A percentile compares a stretch with the other conserved stretches of the same genome.
These are phyloP conservation scores for Xylariaceae sp. DNA, from an alignment of 2,329 filamentous ascomycete genomes.

Conservation along the genomic window DNA sequence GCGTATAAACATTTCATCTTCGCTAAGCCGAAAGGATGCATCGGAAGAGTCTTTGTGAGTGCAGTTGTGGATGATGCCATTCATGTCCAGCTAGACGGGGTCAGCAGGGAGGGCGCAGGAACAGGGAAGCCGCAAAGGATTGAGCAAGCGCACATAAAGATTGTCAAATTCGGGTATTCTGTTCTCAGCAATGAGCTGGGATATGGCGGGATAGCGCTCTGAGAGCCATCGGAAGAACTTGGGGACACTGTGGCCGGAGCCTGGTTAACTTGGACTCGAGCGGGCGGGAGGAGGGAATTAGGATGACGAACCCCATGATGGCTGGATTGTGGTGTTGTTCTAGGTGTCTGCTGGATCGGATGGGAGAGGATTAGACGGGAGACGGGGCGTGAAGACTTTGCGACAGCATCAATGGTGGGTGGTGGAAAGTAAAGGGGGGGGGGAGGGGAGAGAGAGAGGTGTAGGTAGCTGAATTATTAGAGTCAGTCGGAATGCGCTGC, in stretches of 20 bases:
- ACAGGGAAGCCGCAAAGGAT: constrained; percentile 11
- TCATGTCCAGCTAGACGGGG: constrained; percentile 74
- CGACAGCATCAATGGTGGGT: neutral
- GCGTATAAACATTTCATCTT: constrained; percentile 99
- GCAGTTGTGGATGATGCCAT: constrained; percentile 99
- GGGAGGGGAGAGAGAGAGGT: neutral
- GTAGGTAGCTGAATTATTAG: neutral
- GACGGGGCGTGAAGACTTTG: neutral
- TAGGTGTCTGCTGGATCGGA: neutral
- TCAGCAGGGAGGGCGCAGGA: constrained; percentile 24
- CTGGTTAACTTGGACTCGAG: constrained; percentile 16
- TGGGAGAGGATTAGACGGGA: neutral
- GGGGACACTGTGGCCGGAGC: constrained; percentile 48
- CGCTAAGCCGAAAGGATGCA: constrained; percentile 83
- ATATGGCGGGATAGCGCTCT: constrained; percentile 97
- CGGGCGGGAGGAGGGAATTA: neutral
- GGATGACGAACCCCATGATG: constrained; percentile 26
- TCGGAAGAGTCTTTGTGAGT: constrained; percentile 96
- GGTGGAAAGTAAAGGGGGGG: neutral
- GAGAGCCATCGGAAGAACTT: constrained; percentile 99
- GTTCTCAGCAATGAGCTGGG: constrained; percentile 96
- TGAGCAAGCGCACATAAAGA: constrained; percentile 62
- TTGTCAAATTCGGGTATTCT: constrained; percentile 98
- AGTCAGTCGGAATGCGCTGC: neutral
- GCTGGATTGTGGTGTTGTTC: neutral